phyloP scores from a whole-genome alignment of 2,329 filamentous ascomycete genomes.

The Xylariaceae sp. region DNA sequence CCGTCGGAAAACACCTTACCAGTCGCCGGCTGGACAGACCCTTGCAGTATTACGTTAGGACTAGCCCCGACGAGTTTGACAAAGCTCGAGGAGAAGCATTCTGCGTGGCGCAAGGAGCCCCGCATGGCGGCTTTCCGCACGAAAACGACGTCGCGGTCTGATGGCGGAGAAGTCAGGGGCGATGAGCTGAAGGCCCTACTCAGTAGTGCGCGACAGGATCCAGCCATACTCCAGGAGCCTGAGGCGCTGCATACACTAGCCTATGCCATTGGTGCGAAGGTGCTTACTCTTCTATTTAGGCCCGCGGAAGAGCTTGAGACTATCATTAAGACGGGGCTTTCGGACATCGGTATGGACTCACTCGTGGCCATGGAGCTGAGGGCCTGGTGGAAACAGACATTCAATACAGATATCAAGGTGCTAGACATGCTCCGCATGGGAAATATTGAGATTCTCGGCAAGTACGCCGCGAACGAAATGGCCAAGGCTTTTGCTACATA shows the following conservation, averaged over 20 bases:
- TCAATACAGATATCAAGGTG: slow-evolving; percentile 15
- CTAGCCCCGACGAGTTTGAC: slow-evolving; percentile 19
- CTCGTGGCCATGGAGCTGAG: slow-evolving; percentile 42
- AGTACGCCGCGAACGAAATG: slow-evolving; percentile 5
- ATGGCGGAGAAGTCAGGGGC: slow-evolving; percentile 8
- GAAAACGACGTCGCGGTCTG: not conserved
- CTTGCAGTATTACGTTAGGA: slow-evolving; percentile 17
- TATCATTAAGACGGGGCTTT: slow-evolving; percentile 2
- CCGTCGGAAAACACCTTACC: not conserved
- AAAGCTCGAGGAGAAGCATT: slow-evolving; percentile 16
- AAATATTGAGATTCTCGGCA: slow-evolving; percentile 9
- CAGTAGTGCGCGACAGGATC: slow-evolving; percentile 2
- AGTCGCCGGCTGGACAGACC: slow-evolving; percentile 5
- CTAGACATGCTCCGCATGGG: slow-evolving; percentile 14
- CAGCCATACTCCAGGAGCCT: slow-evolving; percentile 10
- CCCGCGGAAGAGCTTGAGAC: not conserved
- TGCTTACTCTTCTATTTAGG: not conserved
- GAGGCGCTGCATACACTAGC: not conserved
- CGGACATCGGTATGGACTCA: slow-evolving; percentile 18
- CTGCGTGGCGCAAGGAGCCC: slow-evolving; percentile 22
- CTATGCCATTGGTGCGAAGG: not conserved
- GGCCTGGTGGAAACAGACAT: slow-evolving; percentile 44
- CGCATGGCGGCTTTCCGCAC: slow-evolving; percentile 31
- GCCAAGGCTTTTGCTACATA: too few relatives aligned
- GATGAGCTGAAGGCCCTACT: slow-evolving; percentile 23